Evolutionary conservation across 2,329 filamentous ascomycete species (phyloP).

Genomic region (Fulvia fulva): DNA sequence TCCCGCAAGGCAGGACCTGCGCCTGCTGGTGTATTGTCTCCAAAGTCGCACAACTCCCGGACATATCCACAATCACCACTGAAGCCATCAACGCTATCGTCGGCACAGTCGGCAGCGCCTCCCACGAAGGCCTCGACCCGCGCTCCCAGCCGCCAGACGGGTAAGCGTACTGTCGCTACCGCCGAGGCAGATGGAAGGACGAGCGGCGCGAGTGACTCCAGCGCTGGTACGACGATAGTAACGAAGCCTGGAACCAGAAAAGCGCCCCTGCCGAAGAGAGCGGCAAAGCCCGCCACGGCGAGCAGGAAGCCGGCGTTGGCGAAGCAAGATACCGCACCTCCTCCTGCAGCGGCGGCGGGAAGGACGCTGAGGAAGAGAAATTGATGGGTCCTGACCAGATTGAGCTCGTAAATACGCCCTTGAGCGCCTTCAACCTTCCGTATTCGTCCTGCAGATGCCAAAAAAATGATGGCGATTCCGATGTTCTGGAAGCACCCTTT

Average conservation of each 20-base stretch:
- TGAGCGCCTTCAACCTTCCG: not conserved
- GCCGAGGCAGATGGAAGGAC: conserved; percentile 24
- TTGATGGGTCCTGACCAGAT: conserved; percentile 5
- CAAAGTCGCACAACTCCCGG: conserved; percentile 76
- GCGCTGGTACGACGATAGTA: conserved; percentile 59
- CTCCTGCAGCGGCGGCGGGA: conserved; percentile 16
- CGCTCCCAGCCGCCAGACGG: conserved; percentile 57
- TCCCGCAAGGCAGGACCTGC: conserved; percentile 34
- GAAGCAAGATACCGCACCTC: conserved; percentile 25
- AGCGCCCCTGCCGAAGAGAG: conserved; percentile 15
- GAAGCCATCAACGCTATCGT: conserved; percentile 37
- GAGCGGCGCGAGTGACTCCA: conserved; percentile 60
- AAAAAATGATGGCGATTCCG: not conserved
- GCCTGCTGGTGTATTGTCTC: conserved; percentile 66
- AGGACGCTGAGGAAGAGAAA: conserved; percentile 33
- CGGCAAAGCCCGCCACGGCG: conserved; percentile 32
- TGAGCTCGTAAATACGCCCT: not conserved
- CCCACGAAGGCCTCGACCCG: conserved; percentile 52
- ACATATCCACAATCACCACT: conserved; percentile 56
- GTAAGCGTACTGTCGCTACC: conserved; percentile 41
- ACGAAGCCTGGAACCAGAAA: conserved; percentile 34
- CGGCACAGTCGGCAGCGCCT: conserved; percentile 24
- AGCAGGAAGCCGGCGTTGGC: conserved; percentile 37
- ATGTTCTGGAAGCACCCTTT: not conserved
- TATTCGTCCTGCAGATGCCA: not conserved